phyloP scores from a whole-genome alignment of 176 grass and related monocot species.

The Aegilops umbellulata region DNA sequence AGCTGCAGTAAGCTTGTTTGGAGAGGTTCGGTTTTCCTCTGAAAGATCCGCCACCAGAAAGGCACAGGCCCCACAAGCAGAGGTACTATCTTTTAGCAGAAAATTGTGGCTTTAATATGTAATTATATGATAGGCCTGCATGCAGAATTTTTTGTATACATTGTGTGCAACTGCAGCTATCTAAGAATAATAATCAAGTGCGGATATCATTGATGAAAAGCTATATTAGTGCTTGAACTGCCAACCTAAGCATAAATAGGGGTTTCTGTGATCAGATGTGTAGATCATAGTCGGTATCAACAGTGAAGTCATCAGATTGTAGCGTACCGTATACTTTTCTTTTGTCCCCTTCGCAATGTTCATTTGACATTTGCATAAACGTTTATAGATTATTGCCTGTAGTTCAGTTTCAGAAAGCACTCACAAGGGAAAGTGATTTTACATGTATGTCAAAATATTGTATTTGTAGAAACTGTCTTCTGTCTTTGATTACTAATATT shows the following conservation, averaged over 20 bases:
- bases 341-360: not conserved
- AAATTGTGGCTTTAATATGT: not conserved
- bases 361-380: not conserved
- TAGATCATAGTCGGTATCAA: not conserved
- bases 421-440: not conserved
- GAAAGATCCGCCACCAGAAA: slow-evolving; percentile 56
- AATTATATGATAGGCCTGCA: not conserved
- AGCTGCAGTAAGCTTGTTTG: slow-evolving; percentile 93
- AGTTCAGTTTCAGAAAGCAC: slow-evolving; percentile 4
- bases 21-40: slow-evolving; percentile 61
- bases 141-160: not conserved
- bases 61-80: slow-evolving; percentile 59
- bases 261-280: not conserved
- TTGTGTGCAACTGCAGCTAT: not conserved
- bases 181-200: not conserved
- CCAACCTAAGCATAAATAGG: not conserved
- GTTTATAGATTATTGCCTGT: not conserved
- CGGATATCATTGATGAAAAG: not conserved
- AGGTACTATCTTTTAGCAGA: slow-evolving; percentile 40
- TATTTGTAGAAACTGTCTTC: not conserved
- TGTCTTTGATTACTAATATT: not conserved
- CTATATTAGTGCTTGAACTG: not conserved
- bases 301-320: not conserved
- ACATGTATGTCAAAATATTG: not conserved
- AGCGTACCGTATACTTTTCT: not conserved